Conservation (phyloP, 2,329 filamentous ascomycete genomes). For the Arthrobotrys entomopaga region DNA sequence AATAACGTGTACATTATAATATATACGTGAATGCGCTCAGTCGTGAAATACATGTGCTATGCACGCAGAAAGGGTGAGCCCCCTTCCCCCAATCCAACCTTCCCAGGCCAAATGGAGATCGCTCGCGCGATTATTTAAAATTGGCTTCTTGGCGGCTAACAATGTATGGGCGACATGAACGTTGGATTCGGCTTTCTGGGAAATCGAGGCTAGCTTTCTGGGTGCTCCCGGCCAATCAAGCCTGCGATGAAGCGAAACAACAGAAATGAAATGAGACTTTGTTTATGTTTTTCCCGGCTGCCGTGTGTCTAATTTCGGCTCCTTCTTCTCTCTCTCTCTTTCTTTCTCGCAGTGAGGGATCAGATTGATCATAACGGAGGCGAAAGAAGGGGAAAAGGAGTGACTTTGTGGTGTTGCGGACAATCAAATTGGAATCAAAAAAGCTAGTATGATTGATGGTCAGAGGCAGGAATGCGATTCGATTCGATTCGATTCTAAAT, state of each 20-base stretch:
- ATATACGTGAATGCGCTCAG: too few species aligned
- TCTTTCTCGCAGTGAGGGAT: not conserved
- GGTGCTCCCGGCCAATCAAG: constrained; percentile 51
- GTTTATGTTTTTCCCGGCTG: constrained; percentile 26
- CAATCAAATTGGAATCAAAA: not conserved
- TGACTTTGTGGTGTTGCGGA: not conserved
- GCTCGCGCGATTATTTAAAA: constrained; percentile 49
- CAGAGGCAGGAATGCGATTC: not conserved
- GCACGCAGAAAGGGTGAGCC: not conserved
- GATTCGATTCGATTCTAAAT: too few species aligned
- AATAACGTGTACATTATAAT: too few species aligned
- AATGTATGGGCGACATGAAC: not conserved
- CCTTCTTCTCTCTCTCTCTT: not conserved
- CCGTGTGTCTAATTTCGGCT: constrained; percentile 51
- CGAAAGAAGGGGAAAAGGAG: not conserved
- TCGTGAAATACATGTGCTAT: too few species aligned
- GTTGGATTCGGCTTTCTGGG: too few species aligned
- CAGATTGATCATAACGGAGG: not conserved
- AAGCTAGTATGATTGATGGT: not conserved
- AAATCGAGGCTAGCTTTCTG: too few species aligned
- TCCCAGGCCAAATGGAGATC: constrained; percentile 5
- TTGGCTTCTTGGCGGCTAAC: constrained; percentile 44
- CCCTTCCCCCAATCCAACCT: not conserved
- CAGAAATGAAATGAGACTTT: constrained; percentile 13
- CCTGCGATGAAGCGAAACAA: constrained; percentile 31